Base-by-base conservation (phyloP, 257 asterid species). In the Salvia splendens region DNA sequence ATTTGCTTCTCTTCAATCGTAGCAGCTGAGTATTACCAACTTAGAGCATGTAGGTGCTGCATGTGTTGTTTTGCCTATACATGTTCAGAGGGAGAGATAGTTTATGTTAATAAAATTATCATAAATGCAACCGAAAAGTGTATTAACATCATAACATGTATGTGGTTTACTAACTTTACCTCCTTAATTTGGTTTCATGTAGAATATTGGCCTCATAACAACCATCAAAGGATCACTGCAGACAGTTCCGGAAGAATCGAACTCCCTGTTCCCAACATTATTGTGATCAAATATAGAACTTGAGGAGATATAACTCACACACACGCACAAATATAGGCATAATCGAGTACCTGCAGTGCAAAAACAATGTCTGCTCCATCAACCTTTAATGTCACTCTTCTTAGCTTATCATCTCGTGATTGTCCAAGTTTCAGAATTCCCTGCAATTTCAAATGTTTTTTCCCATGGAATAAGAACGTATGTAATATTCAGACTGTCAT, bases 201-300 rank as follows among this genome's bases (percentile, higher is more conserved):
- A 51, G 45, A 35, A 33, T 36, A 46, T 12, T 55, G 33, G 46
- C 61, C 74, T 47, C 24, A 54, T 45, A 9, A 55, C 2, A 15
- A 20, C 51, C 28, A 47, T 42, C 8, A 40, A 32, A 51, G 58
- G 53, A 65, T 57, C 38, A 80, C 61, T 87, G 95, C 77, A 94
- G 87, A 69, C 90, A 91, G 72, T 83, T 94, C 32, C 96, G 86
- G 69, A 94, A 94, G 85, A 91, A 88, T 24, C 96, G 97, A 76
- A 91, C 73, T 46, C 96, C 99, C 96, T 90, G 86, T 64, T 43
- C 43, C 65, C 74, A 73, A 54, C 62, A 49, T 53, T 36, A 65
- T 57, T 24, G 32, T 33, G 64, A 40, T 69, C 50, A 24, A 71
- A 65, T 7, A 49, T 33, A 62, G 61, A 12, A 5, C 40, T 32